These are phyloP conservation scores for Ascochyta lentis DNA, from an alignment of 2,329 filamentous ascomycete genomes.

Conservation along the genomic window DNA sequence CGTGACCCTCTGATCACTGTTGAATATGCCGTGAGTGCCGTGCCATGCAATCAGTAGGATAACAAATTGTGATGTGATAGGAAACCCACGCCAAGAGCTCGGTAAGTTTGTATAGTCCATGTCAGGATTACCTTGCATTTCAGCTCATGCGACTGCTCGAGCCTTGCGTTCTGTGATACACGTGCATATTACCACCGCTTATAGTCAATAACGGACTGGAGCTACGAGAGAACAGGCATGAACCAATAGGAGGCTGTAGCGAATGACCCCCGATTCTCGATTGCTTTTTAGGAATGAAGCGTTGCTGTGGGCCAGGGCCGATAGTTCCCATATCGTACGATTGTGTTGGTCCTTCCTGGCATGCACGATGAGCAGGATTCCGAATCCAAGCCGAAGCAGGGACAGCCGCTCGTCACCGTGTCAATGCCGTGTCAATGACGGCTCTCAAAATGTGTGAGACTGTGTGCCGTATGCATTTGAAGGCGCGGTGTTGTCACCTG, in stretches of 20 bases:
- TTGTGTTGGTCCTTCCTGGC: background rate
- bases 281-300: background rate
- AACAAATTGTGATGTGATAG: background rate
- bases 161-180: constrained; percentile 1
- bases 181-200: constrained; percentile 1
- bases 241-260: background rate
- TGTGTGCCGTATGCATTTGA: background rate
- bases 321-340: constrained; percentile 1
- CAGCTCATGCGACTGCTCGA: constrained; percentile 6
- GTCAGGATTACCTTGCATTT: background rate
- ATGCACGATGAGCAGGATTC: background rate
- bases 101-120: background rate
- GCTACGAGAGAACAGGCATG: background rate
- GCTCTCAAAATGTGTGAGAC: background rate
- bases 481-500: background rate
- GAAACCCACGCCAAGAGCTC: background rate
- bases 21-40: background rate
- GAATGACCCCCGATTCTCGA: background rate
- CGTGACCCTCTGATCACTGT: background rate
- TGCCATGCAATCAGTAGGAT: background rate
- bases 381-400: background rate
- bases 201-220: background rate
- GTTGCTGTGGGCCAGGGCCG: background rate
- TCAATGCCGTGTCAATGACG: background rate
- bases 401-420: background rate